phyloP scores from a whole-genome alignment of 331 rosid genomes.

The Rosa hybrid region DNA sequence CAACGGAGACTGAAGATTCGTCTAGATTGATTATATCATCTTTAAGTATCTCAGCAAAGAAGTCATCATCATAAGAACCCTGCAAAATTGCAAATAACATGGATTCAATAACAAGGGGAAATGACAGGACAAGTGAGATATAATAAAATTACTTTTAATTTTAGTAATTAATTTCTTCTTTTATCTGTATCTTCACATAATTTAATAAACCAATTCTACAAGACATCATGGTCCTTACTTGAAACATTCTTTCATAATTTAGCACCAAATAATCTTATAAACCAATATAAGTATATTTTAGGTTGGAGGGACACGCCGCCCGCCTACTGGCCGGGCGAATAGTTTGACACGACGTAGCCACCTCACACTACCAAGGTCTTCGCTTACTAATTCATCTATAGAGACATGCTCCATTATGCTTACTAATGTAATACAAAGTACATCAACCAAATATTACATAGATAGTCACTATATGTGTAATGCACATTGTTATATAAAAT shows the following conservation, averaged over 20 bases:
- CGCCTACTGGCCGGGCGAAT: no score
- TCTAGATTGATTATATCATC: conserved; percentile 75
- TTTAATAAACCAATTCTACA: background rate
- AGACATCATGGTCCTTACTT: background rate
- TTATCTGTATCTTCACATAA: background rate
- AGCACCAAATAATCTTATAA: background rate
- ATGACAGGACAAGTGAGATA: background rate
- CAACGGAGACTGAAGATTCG: conserved; percentile 35
- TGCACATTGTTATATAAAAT: background rate
- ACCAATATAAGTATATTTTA: background rate
- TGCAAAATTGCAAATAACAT: conserved; percentile 21
- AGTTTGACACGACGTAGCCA: background rate
- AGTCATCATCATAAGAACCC: conserved; percentile 70
- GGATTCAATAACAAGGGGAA: background rate
- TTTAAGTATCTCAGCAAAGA: conserved; percentile 71
- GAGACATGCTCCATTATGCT: background rate
- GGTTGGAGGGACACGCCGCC: background rate
- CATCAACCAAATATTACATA: background rate
- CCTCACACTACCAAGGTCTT: background rate
- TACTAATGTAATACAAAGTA: background rate
- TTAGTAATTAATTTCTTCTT: background rate
- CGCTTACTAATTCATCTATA: background rate
- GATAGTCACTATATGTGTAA: background rate
- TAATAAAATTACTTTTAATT: background rate
- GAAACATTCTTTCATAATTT: background rate